phyloP scores from a whole-genome alignment of 2,329 filamentous ascomycete species.

The Fusarium torreyae region DNA sequence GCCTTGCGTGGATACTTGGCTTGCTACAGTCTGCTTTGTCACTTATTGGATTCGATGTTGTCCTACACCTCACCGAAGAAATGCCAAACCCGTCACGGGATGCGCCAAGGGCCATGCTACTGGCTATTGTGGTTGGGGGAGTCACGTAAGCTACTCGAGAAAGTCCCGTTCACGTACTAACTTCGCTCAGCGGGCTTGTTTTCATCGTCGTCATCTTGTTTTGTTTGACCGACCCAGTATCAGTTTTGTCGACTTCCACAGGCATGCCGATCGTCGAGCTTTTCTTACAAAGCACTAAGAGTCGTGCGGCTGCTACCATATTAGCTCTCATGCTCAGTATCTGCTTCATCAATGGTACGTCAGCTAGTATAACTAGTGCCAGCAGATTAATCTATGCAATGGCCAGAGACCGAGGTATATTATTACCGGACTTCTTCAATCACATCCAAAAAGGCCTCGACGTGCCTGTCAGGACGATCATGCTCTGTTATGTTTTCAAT shows the following conservation, averaged over 20 bases:
- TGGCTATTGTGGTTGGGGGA: conserved; percentile 60
- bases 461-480: conserved; percentile 30
- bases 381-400: conserved; percentile 59
- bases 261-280: conserved; percentile 64
- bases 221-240: conserved; percentile 56
- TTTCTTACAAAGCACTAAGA: conserved; percentile 60
- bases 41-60: conserved; percentile 61
- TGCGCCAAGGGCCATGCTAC: conserved; percentile 60
- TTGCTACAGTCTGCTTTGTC: conserved; percentile 58
- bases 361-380: conserved; percentile 56
- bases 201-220: conserved; percentile 62
- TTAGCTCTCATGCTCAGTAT: conserved; percentile 57
- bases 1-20: conserved; percentile 64
- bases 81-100: conserved; percentile 60
- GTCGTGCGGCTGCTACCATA: conserved; percentile 56
- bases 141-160: conserved; percentile 54
- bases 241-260: conserved; percentile 56
- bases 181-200: conserved; percentile 48
- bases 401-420: conserved; percentile 41
- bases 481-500: conserved; percentile 36
- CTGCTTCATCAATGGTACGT: conserved; percentile 63
- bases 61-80: conserved; percentile 63
- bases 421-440: conserved; percentile 27
- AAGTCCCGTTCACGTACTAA: rapidly evolving
- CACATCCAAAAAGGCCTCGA: conserved; percentile 30